Evolutionary conservation across 148 eudicot genomes (phyloP).

Genomic region (Rhododendron williamsianum): DNA sequence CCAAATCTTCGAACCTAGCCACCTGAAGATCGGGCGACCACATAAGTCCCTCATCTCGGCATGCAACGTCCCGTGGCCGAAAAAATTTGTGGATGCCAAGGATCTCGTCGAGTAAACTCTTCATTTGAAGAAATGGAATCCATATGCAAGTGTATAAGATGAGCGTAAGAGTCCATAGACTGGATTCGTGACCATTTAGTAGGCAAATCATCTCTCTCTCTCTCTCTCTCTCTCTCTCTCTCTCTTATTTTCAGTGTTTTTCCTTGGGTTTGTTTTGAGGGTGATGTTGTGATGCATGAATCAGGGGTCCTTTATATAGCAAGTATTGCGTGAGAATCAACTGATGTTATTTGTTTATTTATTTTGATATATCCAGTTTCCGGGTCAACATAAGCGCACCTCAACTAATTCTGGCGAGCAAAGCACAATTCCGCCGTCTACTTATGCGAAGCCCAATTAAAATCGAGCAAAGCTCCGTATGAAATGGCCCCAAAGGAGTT

Average conservation of each 20-base stretch:
- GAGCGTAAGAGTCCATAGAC: conserved; percentile 36
- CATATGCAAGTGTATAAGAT: conserved; percentile 62
- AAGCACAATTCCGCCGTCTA: not conserved
- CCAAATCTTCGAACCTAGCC: conserved; percentile 32
- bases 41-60: not conserved
- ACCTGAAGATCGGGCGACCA: conserved; percentile 31
- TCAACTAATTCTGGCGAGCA: not conserved
- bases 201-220: conserved; percentile 28
- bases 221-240: not conserved
- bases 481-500: not conserved
- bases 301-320: conserved; percentile 15
- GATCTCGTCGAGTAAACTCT: conserved; percentile 17
- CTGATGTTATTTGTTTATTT: not conserved
- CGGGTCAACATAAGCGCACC: too few species aligned
- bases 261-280: not conserved
- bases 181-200: conserved; percentile 19
- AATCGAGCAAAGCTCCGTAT: not conserved
- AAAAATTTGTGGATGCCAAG: conserved; percentile 18
- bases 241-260: not conserved
- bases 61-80: not conserved
- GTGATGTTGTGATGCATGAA: not conserved
- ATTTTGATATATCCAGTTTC: too few species aligned
- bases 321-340: not conserved
- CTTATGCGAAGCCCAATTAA: not conserved
- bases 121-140: conserved; percentile 38